phyloP scores from a whole-genome alignment of 2,329 filamentous ascomycete species.

The Sporothrix schenckii region DNA sequence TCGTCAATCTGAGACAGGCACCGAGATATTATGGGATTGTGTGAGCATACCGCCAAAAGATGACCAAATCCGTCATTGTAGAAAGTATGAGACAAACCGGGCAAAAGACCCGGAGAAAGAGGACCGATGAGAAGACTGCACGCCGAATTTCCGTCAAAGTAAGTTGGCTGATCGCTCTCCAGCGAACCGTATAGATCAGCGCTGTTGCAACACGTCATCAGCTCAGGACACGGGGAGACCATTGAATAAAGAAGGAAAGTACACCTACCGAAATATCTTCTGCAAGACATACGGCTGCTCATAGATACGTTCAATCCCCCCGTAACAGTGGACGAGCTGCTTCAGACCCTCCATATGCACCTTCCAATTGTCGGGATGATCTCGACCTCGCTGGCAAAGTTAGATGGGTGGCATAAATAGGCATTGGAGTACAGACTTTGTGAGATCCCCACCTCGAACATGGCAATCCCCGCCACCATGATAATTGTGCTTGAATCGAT shows the following conservation, averaged over 20 bases:
- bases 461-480: conserved; percentile 27
- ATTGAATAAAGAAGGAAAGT: too few relatives aligned
- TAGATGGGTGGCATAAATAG: not conserved
- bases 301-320: conserved; percentile 22
- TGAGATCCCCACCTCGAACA: conserved; percentile 24
- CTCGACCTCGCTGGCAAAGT: not conserved
- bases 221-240: too few relatives aligned
- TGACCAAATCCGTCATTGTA: conserved; percentile 8
- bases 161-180: conserved; percentile 22
- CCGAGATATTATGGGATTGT: not conserved
- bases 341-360: conserved; percentile 30
- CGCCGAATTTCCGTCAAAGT: conserved; percentile 17
- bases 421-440: not conserved
- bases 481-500: conserved; percentile 23
- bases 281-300: conserved; percentile 22
- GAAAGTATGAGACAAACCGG: not conserved
- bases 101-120: not conserved
- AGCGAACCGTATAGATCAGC: conserved; percentile 28
- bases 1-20: not conserved
- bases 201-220: not conserved
- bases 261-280: conserved; percentile 26
- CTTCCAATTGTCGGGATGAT: conserved; percentile 25
- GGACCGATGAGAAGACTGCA: not conserved
- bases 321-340: conserved; percentile 23
- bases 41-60: not conserved